Conservation (phyloP, 805 yeast species). For the Cyberlindnera xylosilytica region DNA sequence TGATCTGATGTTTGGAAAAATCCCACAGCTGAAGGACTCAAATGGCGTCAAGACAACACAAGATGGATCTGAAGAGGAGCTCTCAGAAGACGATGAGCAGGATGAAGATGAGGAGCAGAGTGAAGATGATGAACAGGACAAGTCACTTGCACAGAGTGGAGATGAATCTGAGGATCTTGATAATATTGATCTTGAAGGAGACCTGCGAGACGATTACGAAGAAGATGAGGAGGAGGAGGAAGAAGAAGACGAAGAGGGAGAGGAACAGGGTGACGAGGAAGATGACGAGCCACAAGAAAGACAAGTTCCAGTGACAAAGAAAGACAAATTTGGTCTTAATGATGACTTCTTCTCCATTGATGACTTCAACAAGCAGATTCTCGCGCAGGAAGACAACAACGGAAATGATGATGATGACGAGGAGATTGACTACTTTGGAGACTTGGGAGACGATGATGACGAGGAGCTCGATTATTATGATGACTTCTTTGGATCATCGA, state of each 20-base stretch:
- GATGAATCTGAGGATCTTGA: slow-evolving; percentile 7
- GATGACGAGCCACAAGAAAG: slow-evolving; percentile 36
- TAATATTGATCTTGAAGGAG: slow-evolving; percentile 1
- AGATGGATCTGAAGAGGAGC: slow-evolving; percentile 13
- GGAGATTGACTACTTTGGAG: slow-evolving; percentile 48
- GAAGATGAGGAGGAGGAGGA: slow-evolving; percentile 13
- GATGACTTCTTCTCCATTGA: slow-evolving; percentile 85
- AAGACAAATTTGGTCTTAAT: slow-evolving; percentile 64
- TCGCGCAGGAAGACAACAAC: slow-evolving; percentile 52
- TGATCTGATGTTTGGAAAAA: slow-evolving; percentile 50
- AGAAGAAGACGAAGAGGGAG: slow-evolving; percentile 24
- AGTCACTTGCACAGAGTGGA: slow-evolving; percentile 1
- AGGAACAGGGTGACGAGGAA: slow-evolving; percentile 33
- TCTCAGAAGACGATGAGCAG: slow-evolving; percentile 18
- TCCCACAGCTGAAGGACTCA: slow-evolving; percentile 45
- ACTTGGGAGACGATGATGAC: slow-evolving; percentile 50
- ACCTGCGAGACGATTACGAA: slow-evolving; percentile 19
- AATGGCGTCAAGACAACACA: slow-evolving; percentile 17
- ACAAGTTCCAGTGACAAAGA: slow-evolving; percentile 25
- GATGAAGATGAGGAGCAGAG: slow-evolving; percentile 24
- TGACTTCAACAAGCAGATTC: slow-evolving; percentile 73
- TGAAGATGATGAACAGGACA: slow-evolving; percentile 25
- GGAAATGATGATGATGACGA: slow-evolving; percentile 45
- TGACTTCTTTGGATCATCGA: slow-evolving; percentile 58
- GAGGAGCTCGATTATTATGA: slow-evolving; percentile 29